Evolutionary conservation across 306 rosid species (phyloP), one percentile per base, ranked within the genome.

Genomic region (Glycine latifolia): DNA sequence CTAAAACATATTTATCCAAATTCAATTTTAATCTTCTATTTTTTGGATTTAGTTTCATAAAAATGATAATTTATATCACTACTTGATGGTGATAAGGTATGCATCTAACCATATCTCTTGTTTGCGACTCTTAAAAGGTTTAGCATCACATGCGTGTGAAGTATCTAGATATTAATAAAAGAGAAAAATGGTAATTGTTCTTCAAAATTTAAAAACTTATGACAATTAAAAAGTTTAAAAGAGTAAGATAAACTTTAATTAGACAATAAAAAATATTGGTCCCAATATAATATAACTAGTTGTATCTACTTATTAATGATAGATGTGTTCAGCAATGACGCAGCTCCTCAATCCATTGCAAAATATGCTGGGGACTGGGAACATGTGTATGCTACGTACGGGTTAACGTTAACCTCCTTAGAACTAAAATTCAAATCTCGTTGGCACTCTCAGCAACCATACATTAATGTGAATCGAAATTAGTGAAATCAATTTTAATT

Each of bases 291-390:
- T 4, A 41, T 35, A 35, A 35, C 39, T 5, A 41, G 44, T 39
- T 39, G 5, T 41, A 44, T 44, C 0, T 47, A 2, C 8, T 47
- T 37, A 0, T 47, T 8, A 39, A 47, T 82, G 65, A 67, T 58
- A 67, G 72, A 82, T 82, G 78, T 59, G 60, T 71, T 82, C 67
- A 82, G 82, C 86, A 60, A 70, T 82, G 81, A 82, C 80, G 85
- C 56, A 76, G 78, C 2, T 60, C 7, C 44, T 68, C 4, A 60
- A 43, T 48, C 39, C 26, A 33, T 76, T 69, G 67, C 58, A 59
- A 76, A 56, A 55, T 17, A 48, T 75, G 54, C 8, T 59, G 20
- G 14, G 35, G 13, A 26, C 49, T 6, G 43, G 54, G 43, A 76
- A 48, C 72, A 67, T 52, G 81, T 67, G 80, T 74, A 75, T 43